Conservation (phyloP, 1,284 basidiomycete species). For the Vanrija humicola region DNA sequence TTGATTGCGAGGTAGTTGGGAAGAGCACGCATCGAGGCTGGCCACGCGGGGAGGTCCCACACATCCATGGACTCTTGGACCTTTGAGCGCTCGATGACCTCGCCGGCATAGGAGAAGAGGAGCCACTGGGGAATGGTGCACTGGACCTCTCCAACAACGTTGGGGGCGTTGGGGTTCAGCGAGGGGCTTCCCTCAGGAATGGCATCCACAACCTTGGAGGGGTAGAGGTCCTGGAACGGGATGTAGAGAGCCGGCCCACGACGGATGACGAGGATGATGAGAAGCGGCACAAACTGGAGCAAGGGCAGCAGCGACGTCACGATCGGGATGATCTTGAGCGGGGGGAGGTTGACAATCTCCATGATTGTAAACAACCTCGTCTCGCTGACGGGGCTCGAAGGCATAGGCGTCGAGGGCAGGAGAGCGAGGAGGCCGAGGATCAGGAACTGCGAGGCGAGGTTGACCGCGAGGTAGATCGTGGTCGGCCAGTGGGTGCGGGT, state of each 20-base stretch:
- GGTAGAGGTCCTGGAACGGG: conserved; percentile 67
- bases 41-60: conserved; percentile 75
- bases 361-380: conserved; percentile 7
- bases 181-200: conserved; percentile 24
- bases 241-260: conserved; percentile 70
- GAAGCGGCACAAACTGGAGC: conserved; percentile 55
- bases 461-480: conserved; percentile 61
- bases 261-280: conserved; percentile 59
- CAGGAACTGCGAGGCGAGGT: conserved; percentile 58
- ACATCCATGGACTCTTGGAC: conserved; percentile 69
- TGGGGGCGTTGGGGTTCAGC: conserved; percentile 34
- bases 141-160: conserved; percentile 45
- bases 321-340: conserved; percentile 15
- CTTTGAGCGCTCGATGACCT: conserved; percentile 76
- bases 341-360: conserved; percentile 13
- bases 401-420: conserved; percentile 39
- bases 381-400: conserved; percentile 11
- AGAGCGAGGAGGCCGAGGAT: conserved; percentile 47
- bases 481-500: conserved; percentile 58
- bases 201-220: conserved; percentile 56
- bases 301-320: conserved; percentile 42
- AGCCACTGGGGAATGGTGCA: conserved; percentile 60
- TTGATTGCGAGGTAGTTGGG: conserved; percentile 34
- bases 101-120: conserved; percentile 76
- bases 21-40: conserved; percentile 61